Evolutionary conservation across 2,329 filamentous ascomycete genomes (phyloP).

Genomic region (Cladosporium austrohemisphaericum): DNA sequence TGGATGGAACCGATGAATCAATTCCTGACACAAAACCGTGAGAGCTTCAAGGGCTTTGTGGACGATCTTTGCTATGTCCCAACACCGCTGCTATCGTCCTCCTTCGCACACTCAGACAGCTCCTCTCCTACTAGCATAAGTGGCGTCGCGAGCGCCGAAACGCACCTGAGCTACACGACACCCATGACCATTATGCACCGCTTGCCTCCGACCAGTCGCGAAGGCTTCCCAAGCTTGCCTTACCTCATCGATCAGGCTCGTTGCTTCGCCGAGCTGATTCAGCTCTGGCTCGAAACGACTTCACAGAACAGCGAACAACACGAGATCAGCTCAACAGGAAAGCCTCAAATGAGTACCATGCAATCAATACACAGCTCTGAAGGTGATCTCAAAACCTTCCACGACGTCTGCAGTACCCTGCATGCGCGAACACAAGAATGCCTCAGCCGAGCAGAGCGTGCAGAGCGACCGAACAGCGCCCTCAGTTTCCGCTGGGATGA

Average conservation of each 20-base stretch:
- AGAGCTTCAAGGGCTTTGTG: slow-evolving; percentile 80
- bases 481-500: slow-evolving; percentile 52
- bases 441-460: slow-evolving; percentile 49
- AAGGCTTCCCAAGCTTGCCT: slow-evolving; percentile 89
- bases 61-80: slow-evolving; percentile 82
- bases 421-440: slow-evolving; percentile 49
- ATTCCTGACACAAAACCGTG: slow-evolving; percentile 71
- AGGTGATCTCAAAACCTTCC: slow-evolving; percentile 48
- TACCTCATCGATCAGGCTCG: slow-evolving; percentile 88
- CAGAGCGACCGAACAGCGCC: slow-evolving; percentile 48
- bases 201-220: slow-evolving; percentile 72
- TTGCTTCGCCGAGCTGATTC: slow-evolving; percentile 78
- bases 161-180: slow-evolving; percentile 65
- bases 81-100: slow-evolving; percentile 56
- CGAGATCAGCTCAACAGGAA: slow-evolving; percentile 30
- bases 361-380: slow-evolving; percentile 33
- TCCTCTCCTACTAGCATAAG: slow-evolving; percentile 25
- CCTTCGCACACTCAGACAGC: slow-evolving; percentile 44
- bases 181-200: slow-evolving; percentile 85
- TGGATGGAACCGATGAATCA: slow-evolving; percentile 99
- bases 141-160: slow-evolving; percentile 30
- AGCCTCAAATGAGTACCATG: slow-evolving; percentile 32
- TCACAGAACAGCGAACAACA: slow-evolving; percentile 22
- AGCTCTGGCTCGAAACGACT: slow-evolving; percentile 66
- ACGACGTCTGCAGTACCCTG: slow-evolving; percentile 47